Base-by-base conservation (phyloP, 306 rosid genomes). In the Crotalaria pallida region DNA sequence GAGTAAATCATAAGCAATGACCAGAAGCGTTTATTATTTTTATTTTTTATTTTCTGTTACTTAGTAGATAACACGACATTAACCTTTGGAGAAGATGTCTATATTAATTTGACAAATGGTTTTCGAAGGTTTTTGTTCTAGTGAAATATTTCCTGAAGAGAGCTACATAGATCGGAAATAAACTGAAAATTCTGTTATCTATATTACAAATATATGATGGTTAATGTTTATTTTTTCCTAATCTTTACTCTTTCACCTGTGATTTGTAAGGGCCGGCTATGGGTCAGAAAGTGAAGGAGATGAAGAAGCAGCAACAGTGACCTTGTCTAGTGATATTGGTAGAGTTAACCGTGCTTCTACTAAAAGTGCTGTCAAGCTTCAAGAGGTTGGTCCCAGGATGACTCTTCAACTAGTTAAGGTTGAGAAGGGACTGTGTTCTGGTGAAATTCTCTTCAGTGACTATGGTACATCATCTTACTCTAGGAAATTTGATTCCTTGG, bases 241-340 rank as follows among this genome's bases (percentile, higher is more conserved):
- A 1, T 49, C 7, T 23, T 66, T 36, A 0, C 57, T 50, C 38
- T 68, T 78, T 71, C 48, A 60, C 57, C 65, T 74, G 70, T 74
- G 58, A 38, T 70, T 77, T 65, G 36, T 60, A 71, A 94, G 99
- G 87, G 97, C 86, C 71, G 97, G 97, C 10, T 94, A 91, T 83
- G 99, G 92, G 65, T 94, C 97, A 56, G 99, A 94, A 82, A 94
- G 97, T 77, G 99, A 94, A 83, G 96, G 81, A 38, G 99, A 94
- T 45, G 99, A 91, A 5, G 99, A 94, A 79, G 97, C 97, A 60
- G 97, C 96, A 17, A 87, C 88, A 2, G 92, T 94, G 40, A 88
- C 97, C 27, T 64, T 94, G 79, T 61, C 91, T 36, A 84, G 82
- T 75, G 83, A 91, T 79, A 82, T 94, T 16, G 91, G 97, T 48